Percentiles rank a stretch among this genome's conserved stretches.
These are phyloP conservation scores for Ceratobasidium sp. DNA, from an alignment of 1,284 basidiomycete species.

Conservation along the genomic window DNA sequence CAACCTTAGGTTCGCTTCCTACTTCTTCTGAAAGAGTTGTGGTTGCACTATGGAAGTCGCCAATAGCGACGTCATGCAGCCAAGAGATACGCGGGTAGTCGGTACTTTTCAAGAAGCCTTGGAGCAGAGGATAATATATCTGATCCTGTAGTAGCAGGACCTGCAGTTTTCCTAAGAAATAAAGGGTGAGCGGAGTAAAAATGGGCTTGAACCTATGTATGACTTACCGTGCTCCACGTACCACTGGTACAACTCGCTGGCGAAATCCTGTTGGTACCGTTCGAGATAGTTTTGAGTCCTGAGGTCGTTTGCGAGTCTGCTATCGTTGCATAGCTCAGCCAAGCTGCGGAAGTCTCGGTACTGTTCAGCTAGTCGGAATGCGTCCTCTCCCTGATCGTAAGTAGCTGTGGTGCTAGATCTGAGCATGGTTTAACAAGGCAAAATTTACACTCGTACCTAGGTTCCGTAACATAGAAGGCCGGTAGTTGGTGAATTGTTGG, in stretches of 20 bases:
- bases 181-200: slow-evolving; percentile 24
- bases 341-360: slow-evolving; percentile 88
- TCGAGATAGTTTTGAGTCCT: slow-evolving; percentile 82
- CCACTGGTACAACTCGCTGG: slow-evolving; percentile 89
- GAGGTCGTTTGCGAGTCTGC: slow-evolving; percentile 68
- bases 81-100: slow-evolving; percentile 82
- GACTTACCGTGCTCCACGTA: slow-evolving; percentile 79
- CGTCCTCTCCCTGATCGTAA: slow-evolving; percentile 75
- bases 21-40: slow-evolving; percentile 74
- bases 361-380: slow-evolving; percentile 86
- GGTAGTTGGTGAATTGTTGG: slow-evolving; percentile 74
- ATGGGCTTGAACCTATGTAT: neutral
- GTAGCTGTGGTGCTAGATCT: slow-evolving; percentile 62
- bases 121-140: slow-evolving; percentile 73
- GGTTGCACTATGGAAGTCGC: slow-evolving; percentile 76
- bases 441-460: slow-evolving; percentile 70
- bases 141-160: slow-evolving; percentile 81
- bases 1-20: slow-evolving; percentile 68
- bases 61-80: slow-evolving; percentile 88
- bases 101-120: slow-evolving; percentile 78
- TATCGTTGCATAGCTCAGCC: slow-evolving; percentile 82
- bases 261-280: slow-evolving; percentile 86
- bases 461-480: slow-evolving; percentile 80
- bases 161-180: slow-evolving; percentile 73
- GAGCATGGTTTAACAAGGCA: neutral